A percentile compares a stretch with the other conserved stretches of the same genome.
Evolutionary conservation across 2,329 filamentous ascomycete species (phyloP).

Genomic region (Aspergillus clavatus): DNA sequence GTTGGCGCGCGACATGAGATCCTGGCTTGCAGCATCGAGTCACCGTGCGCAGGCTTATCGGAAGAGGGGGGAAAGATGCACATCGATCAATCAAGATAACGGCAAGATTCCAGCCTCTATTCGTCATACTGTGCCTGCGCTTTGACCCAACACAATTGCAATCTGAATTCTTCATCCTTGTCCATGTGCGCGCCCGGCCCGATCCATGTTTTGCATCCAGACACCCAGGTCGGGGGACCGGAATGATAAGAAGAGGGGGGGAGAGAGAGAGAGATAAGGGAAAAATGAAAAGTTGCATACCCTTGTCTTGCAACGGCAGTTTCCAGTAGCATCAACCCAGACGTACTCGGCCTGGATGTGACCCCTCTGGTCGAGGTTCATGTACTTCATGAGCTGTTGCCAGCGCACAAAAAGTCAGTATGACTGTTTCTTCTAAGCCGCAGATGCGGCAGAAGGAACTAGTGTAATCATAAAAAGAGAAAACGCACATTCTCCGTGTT

Average conservation of each 20-base stretch:
- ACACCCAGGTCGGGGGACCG: too few species aligned
- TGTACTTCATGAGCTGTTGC: conserved; percentile 81
- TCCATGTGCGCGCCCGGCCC: too few species aligned
- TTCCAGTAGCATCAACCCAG: conserved; percentile 84
- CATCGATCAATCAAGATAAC: conserved; percentile 6
- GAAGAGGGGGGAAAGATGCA: conserved; percentile 3
- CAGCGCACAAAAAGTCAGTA: conserved; percentile 37
- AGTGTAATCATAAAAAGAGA: conserved; percentile 23
- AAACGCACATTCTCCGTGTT: conserved; percentile 45
- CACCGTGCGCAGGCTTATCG: conserved; percentile 28
- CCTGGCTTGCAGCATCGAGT: conserved; percentile 14
- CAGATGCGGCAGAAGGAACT: conserved; percentile 27
- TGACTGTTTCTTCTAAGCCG: conserved; percentile 28
- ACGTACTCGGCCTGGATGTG: conserved; percentile 90
- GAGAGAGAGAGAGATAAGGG: background rate
- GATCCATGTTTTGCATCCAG: too few species aligned
- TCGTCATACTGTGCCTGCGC: background rate
- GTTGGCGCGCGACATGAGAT: conserved; percentile 20
- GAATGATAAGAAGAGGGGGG: too few species aligned
- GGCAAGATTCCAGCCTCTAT: background rate
- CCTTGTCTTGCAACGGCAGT: conserved; percentile 90
- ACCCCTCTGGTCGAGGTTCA: conserved; percentile 84
- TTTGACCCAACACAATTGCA: background rate
- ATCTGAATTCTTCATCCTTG: background rate
- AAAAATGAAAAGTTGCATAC: conserved; percentile 53